Percentiles rank a stretch among this genome's conserved stretches.
Conservation (phyloP, 768 basidiomycete genomes). For the Tylopilus sp. region DNA sequence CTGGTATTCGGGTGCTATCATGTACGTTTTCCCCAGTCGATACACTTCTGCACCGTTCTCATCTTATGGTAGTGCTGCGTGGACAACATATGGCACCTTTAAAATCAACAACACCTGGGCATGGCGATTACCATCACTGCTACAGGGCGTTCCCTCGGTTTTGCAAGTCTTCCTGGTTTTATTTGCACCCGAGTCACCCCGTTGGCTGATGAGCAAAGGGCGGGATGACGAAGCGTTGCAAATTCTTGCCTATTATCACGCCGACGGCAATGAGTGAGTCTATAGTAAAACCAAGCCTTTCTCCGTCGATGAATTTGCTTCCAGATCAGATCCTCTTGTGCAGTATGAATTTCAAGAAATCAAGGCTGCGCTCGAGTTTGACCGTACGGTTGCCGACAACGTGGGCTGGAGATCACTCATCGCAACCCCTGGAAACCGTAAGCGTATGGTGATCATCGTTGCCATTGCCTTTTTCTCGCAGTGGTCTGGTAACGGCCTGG, state of each 20-base stretch:
- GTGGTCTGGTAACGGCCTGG: slow-evolving; percentile 84
- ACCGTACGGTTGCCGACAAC: slow-evolving; percentile 53
- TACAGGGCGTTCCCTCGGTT: slow-evolving; percentile 69
- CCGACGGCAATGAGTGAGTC: slow-evolving; percentile 60
- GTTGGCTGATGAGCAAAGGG: slow-evolving; percentile 78
- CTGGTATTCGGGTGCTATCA: slow-evolving; percentile 81
- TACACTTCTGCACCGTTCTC: neutral
- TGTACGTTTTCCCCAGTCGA: slow-evolving; percentile 41
- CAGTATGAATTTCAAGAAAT: slow-evolving; percentile 79
- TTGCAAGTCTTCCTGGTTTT: slow-evolving; percentile 63
- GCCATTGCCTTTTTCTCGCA: slow-evolving; percentile 82
- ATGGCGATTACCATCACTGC: slow-evolving; percentile 78
- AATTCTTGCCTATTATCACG: slow-evolving; percentile 81
- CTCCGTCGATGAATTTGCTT: neutral
- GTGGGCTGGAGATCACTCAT: slow-evolving; percentile 71
- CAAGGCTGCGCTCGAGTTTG: slow-evolving; percentile 70
- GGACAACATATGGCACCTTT: slow-evolving; percentile 82
- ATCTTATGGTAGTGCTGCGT: slow-evolving; percentile 53
- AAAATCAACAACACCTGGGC: slow-evolving; percentile 64
- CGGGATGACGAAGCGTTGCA: slow-evolving; percentile 62
- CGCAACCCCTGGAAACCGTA: slow-evolving; percentile 65
- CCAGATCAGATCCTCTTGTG: slow-evolving; percentile 61
- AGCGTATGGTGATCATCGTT: slow-evolving; percentile 72
- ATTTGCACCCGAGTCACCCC: slow-evolving; percentile 79
- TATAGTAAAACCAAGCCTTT: neutral